phyloP scores from a whole-genome alignment of 495 filamentous ascomycete species.

The Thermothielavioides terrestris region DNA sequence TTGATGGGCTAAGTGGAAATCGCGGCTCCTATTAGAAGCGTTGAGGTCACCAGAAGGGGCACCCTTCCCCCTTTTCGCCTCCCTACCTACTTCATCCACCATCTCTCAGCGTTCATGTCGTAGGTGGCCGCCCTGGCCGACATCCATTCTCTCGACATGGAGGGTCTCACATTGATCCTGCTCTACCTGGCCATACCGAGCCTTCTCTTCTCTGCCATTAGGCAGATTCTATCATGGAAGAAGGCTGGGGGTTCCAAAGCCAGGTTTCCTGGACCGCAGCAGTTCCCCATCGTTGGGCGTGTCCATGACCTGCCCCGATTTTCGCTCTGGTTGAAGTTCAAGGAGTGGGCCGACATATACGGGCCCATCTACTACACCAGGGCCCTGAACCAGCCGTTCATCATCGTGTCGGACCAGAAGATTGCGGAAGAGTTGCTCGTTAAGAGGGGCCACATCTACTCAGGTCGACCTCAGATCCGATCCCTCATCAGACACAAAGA shows the following conservation, averaged over 20 bases:
- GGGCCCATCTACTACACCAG: constrained; percentile 48
- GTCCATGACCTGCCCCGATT: constrained; percentile 44
- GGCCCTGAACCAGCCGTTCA: constrained; percentile 40
- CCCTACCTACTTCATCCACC: background rate
- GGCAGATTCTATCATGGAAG: constrained; percentile 32
- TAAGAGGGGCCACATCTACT: constrained; percentile 46
- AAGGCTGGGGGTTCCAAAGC: constrained; percentile 17
- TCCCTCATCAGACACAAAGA: constrained; percentile 41
- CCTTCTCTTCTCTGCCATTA: constrained; percentile 33
- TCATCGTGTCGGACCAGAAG: constrained; percentile 47
- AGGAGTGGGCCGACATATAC: constrained; percentile 47
- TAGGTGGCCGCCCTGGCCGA: background rate
- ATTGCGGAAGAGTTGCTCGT: constrained; percentile 50
- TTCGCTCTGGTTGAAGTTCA: constrained; percentile 47
- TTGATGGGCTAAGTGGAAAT: constrained; percentile 1
- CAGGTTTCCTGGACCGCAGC: constrained; percentile 36
- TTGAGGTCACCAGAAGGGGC: background rate
- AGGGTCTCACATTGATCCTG: constrained; percentile 27
- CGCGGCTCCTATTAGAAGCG: background rate
- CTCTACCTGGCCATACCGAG: constrained; percentile 39
- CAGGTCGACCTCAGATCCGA: constrained; percentile 42
- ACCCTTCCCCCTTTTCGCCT: background rate
- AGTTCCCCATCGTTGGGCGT: constrained; percentile 42
- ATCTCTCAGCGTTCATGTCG: too few species aligned
- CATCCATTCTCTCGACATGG: constrained; percentile 6